Base-by-base conservation (phyloP, 768 basidiomycete species). In the Megacollybia marginata region DNA sequence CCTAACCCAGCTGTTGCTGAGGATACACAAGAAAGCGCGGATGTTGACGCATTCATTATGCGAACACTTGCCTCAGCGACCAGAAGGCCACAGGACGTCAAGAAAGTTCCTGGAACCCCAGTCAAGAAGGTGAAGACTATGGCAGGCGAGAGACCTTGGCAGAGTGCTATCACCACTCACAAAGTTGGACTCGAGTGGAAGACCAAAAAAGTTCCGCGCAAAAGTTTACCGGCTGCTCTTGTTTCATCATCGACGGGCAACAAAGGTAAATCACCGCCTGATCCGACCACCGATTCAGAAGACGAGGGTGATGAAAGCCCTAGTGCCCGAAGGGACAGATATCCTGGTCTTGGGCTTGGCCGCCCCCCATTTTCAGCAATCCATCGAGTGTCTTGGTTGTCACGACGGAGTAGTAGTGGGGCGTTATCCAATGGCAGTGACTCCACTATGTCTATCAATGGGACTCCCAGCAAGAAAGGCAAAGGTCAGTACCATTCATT, bases 341-440 rank as follows among this genome's bases (percentile, higher is more conserved):
- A 88, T 55, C 69, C 70, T 19, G 82, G 81, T 1, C 63, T 89
- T 32, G 87, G 88, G 1, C 67, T 88, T 11, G 87, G 86, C 0
- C 74, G 75, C 13, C 84, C 85, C 8, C 55, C 66, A 12, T 57
- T 51, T 18, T 45, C 52, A 9, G 35, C 19, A 9, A 16, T n/a
- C 53, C 47, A 62, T 61, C 18, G 58, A 54, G 40, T 74, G 9
- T 65, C 72, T 33, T 84, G 81, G 80, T 61, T 89, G 31, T 78
- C 85, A 75, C 76, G 88, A 11, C 73, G 88, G 53, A 88, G 82
- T 50, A 90, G 87, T 59, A 89, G 88, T 55, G 87, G 88, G 12
- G 83, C 85, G 1, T 88, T 88, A 57, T 89, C 88, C 10, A 84
- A 79, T 54, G 80, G 85, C 16, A 85, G 86, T 55, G 86, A 89